Percentiles rank a stretch among this genome's conserved stretches.
Conservation (phyloP, 768 basidiomycete genomes). For the Lactarius trivialis region DNA sequence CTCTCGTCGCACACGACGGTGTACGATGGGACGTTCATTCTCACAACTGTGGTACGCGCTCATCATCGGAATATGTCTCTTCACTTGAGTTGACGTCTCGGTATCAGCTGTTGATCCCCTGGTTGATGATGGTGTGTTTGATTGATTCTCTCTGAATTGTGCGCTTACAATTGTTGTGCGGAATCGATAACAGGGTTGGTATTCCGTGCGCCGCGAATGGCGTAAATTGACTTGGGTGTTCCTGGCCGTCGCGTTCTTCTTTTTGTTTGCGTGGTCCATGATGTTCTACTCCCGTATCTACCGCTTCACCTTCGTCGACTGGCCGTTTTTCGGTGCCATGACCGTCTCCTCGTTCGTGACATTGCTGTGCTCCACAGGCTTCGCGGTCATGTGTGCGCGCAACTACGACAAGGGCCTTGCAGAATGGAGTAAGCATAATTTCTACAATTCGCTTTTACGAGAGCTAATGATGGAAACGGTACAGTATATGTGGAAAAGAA, state of each 20-base stretch:
- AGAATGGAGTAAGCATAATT: conserved; percentile 43
- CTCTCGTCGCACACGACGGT: conserved; percentile 37
- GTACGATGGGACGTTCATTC: conserved; percentile 42
- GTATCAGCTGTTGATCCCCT: conserved; percentile 41
- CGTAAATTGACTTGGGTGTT: conserved; percentile 38
- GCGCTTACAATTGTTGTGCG: neutral
- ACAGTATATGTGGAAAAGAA: conserved; percentile 14
- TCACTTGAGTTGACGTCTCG: neutral
- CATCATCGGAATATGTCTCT: neutral
- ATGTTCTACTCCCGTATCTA: conserved; percentile 30
- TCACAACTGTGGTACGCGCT: conserved; percentile 38
- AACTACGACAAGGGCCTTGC: conserved; percentile 52
- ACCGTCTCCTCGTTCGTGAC: conserved; percentile 37
- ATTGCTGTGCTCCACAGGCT: conserved; percentile 34
- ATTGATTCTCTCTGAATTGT: conserved; percentile 8
- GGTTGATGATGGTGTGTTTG: conserved; percentile 42
- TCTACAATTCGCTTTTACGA: no score
- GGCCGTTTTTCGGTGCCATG: conserved; percentile 47
- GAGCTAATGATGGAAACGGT: neutral
- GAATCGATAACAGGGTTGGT: conserved; percentile 42
- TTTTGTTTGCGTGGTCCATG: conserved; percentile 27
- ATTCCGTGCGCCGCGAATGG: conserved; percentile 42
- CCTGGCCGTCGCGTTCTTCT: conserved; percentile 35
- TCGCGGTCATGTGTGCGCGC: conserved; percentile 43
- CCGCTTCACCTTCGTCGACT: conserved; percentile 30